Percentiles rank a stretch among this genome's conserved stretches.
Evolutionary conservation across 352 stramenopile genomes (phyloP).

Genomic region (Globisporangium nunn): DNA sequence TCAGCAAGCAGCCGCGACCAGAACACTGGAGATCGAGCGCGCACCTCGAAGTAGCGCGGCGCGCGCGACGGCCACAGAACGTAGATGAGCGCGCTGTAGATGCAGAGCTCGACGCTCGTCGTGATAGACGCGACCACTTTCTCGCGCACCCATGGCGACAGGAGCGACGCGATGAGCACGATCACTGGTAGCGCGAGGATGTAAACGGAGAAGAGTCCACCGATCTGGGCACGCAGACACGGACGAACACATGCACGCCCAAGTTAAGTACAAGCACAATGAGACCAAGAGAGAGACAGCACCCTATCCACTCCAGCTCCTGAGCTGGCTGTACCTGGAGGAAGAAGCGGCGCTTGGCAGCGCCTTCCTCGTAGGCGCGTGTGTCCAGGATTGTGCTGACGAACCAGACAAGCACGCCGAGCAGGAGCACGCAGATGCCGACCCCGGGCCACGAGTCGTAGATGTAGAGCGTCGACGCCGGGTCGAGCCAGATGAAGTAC

Average conservation of each 20-base stretch:
- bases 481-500: conserved; percentile 75
- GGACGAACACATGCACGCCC: too few relatives aligned
- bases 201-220: conserved; percentile 58
- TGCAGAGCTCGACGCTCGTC: conserved; percentile 34
- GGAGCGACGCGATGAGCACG: conserved; percentile 58
- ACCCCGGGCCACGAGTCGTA: conserved; percentile 73
- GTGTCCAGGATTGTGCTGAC: conserved; percentile 60
- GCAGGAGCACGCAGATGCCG: conserved; percentile 54
- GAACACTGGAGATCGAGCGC: not conserved
- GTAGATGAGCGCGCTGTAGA: conserved; percentile 64
- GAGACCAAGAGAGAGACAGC: not conserved
- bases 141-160: conserved; percentile 74
- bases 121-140: conserved; percentile 61
- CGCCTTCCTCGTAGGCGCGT: conserved; percentile 44
- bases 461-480: conserved; percentile 73
- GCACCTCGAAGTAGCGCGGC: conserved; percentile 73
- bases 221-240: conserved; percentile 30
- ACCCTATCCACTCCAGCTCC: not conserved
- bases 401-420: conserved; percentile 60
- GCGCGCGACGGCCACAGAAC: conserved; percentile 63
- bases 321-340: conserved; percentile 22
- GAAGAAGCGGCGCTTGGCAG: conserved; percentile 60
- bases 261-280: not conserved
- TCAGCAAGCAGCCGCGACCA: not conserved
- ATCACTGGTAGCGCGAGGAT: conserved; percentile 64